Percentiles rank a stretch among this genome's conserved stretches.
Conservation (phyloP, 176 grass and related monocot genomes). For the Carex kokanica region DNA sequence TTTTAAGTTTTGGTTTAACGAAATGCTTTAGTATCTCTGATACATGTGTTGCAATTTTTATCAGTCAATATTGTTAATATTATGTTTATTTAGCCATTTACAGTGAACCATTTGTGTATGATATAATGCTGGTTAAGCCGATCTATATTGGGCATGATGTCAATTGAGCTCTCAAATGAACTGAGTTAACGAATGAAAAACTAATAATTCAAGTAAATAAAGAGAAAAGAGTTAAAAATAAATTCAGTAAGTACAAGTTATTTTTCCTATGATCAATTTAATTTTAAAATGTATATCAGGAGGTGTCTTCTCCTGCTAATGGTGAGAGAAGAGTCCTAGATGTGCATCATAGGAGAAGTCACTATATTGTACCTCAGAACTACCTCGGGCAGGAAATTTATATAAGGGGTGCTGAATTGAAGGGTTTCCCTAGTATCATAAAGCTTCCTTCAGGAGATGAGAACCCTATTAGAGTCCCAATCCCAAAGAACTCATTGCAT, state of each 20-base stretch:
- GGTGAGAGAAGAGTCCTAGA: slow-evolving; percentile 58
- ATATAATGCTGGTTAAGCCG: background rate
- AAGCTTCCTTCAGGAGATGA: slow-evolving; percentile 76
- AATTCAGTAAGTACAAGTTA: slow-evolving; percentile 13
- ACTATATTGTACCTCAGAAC: slow-evolving; percentile 88
- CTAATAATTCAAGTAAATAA: background rate
- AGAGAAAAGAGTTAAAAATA: background rate
- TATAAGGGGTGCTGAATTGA: slow-evolving; percentile 53
- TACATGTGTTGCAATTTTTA: background rate
- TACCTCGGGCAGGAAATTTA: slow-evolving; percentile 93
- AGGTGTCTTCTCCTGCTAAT: slow-evolving; percentile 43
- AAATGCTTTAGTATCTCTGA: background rate
- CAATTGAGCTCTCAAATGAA: slow-evolving; percentile 3
- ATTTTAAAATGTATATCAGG: slow-evolving; percentile 42
- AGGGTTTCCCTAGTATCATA: slow-evolving; percentile 51
- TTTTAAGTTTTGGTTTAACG: slow-evolving; percentile 1
- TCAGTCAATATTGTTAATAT: background rate
- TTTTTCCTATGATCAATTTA: slow-evolving; percentile 16
- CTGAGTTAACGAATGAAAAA: background rate
- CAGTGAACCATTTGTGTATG: background rate
- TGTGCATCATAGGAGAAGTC: slow-evolving; percentile 72
- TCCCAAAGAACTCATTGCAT: slow-evolving; percentile 65
- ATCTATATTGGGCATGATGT: background rate
- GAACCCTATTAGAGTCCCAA: slow-evolving; percentile 78
- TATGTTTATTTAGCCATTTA: background rate